phyloP scores from a whole-genome alignment of 1,139 yeast genomes.

The Suhomyces guaymorum region DNA sequence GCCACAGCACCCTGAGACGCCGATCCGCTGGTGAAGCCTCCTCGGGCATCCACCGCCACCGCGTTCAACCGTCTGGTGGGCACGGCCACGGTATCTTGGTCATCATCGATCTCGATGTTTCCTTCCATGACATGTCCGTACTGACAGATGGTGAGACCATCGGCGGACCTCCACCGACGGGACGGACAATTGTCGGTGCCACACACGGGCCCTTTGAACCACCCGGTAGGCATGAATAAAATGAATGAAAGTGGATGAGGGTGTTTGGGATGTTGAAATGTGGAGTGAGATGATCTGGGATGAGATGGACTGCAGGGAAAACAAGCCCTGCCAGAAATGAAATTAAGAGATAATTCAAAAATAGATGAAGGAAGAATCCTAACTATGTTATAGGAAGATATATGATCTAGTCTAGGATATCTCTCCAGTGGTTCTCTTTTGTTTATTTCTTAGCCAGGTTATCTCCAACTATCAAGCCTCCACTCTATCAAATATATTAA shows the following conservation, averaged over 20 bases:
- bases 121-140: conserved; percentile 89
- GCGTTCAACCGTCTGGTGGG: conserved; percentile 59
- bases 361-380: too few species aligned
- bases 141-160: conserved; percentile 82
- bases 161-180: conserved; percentile 63
- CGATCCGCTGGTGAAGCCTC: conserved; percentile 13
- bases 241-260: too few species aligned
- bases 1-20: conserved; percentile 8
- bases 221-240: conserved; percentile 24
- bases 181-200: conserved; percentile 90
- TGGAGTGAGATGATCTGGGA: too few species aligned
- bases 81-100: conserved; percentile 55
- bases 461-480: not conserved
- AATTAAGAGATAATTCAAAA: too few species aligned
- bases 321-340: too few species aligned
- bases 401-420: too few species aligned
- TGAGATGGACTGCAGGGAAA: too few species aligned
- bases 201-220: conserved; percentile 78
- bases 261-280: too few species aligned
- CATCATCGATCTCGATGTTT: conserved; percentile 75
- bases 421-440: too few species aligned
- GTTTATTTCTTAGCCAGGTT: too few species aligned
- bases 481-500: not conserved
- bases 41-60: conserved; percentile 18
- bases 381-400: too few species aligned